Evolutionary conservation across 441 rosid genomes (phyloP).

Genomic region (Gossypium armourianum): DNA sequence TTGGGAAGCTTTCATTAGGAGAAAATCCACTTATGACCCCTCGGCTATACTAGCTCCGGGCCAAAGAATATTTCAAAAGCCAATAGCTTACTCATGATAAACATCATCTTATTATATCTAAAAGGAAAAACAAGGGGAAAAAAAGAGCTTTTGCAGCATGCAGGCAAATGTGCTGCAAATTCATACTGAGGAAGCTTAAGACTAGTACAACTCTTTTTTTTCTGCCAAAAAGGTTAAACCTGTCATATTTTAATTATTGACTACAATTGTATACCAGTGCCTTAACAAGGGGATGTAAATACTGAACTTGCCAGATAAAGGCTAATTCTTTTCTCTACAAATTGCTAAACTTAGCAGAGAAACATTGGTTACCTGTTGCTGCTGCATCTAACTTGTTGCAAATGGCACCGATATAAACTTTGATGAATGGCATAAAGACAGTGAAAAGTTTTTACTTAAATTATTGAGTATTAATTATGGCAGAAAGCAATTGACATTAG

Average conservation of each 20-base stretch:
- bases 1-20: constrained; percentile 59
- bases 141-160: constrained; percentile 8
- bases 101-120: background rate
- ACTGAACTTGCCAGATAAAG: constrained; percentile 12
- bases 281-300: constrained; percentile 14
- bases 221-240: constrained; percentile 13
- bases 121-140: background rate
- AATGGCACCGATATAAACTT: background rate
- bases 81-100: constrained; percentile 35
- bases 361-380: background rate
- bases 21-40: constrained; percentile 75
- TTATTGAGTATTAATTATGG: background rate
- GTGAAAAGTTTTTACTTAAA: background rate
- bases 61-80: constrained; percentile 68
- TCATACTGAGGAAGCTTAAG: constrained; percentile 20
- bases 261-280: constrained; percentile 18
- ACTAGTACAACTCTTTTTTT: constrained; percentile 16
- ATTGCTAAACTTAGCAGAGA: constrained; percentile 1
- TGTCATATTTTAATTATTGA: constrained; percentile 15
- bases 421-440: constrained; percentile 1
- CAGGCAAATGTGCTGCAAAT: constrained; percentile 24
- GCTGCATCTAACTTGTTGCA: background rate
- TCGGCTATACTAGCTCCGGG: constrained; percentile 85
- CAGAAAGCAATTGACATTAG: background rate
- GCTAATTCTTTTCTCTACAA: constrained; percentile 9